Conservation (phyloP, 2,329 filamentous ascomycete genomes). For the Aspergillus sp. region DNA sequence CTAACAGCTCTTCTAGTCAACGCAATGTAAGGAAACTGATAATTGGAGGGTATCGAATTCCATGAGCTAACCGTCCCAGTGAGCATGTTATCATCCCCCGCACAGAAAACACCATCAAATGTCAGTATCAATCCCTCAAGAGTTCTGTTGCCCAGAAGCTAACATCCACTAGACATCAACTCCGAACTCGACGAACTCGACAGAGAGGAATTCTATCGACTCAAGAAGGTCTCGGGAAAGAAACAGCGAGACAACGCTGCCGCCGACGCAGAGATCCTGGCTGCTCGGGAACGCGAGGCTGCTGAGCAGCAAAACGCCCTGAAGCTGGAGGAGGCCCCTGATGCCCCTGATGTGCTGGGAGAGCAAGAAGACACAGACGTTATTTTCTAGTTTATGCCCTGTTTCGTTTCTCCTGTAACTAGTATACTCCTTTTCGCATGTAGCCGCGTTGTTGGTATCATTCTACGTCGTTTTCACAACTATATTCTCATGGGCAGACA, state of each 20-base stretch:
- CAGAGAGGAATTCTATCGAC: constrained; percentile 93
- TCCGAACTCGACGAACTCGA: constrained; percentile 96
- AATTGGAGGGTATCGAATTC: too few relatives aligned
- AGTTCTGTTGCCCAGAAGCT: background rate
- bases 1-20: constrained; percentile 62
- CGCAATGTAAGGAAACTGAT: constrained; percentile 67
- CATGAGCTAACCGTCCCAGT: constrained; percentile 26
- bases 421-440: constrained; percentile 20
- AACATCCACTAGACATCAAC: constrained; percentile 70
- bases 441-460: constrained; percentile 10
- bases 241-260: constrained; percentile 74
- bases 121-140: constrained; percentile 43
- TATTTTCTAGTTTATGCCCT: constrained; percentile 62
- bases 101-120: constrained; percentile 99
- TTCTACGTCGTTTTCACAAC: constrained; percentile 7
- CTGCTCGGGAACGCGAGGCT: constrained; percentile 33
- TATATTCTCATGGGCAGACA: background rate
- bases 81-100: constrained; percentile 82
- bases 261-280: constrained; percentile 71
- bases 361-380: constrained; percentile 79
- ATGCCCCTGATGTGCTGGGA: constrained; percentile 64
- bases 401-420: constrained; percentile 15
- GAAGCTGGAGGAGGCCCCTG: constrained; percentile 52
- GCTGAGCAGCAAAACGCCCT: constrained; percentile 29
- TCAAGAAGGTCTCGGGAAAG: constrained; percentile 91